Conservation (phyloP, 768 basidiomycete species). For the Termitomyces sp. region DNA sequence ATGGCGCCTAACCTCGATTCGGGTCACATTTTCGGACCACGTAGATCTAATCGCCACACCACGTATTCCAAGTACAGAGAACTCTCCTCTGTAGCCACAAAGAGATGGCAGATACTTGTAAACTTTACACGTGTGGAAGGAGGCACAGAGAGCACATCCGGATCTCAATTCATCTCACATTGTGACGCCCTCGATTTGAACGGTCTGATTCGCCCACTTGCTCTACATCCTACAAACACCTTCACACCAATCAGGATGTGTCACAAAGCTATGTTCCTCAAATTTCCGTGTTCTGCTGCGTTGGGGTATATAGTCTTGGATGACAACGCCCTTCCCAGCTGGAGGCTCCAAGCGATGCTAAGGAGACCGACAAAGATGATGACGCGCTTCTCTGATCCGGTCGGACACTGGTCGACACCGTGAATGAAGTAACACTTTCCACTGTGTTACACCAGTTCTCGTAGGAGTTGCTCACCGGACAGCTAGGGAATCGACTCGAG, state of each 20-base stretch:
- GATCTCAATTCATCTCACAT: neutral
- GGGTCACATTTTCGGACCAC: neutral
- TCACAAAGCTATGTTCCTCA: neutral
- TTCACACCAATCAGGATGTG: too few species aligned
- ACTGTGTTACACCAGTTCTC: neutral
- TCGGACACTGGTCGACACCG: neutral
- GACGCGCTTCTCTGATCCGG: neutral
- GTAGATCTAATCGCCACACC: neutral
- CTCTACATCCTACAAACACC: neutral
- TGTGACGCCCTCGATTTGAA: neutral
- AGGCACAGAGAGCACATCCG: neutral
- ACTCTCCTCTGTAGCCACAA: neutral
- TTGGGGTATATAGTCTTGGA: neutral
- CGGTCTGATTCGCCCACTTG: too few species aligned
- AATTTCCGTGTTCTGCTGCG: neutral
- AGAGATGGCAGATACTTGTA: neutral
- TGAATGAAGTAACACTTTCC: neutral
- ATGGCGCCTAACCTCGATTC: neutral
- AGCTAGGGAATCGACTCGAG: too few species aligned
- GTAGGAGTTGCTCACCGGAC: neutral
- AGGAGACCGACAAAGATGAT: neutral
- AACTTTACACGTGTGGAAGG: neutral
- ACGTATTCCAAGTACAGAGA: neutral
- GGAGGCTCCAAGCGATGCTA: neutral
- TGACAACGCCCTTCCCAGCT: neutral